Base-by-base conservation (phyloP, 1,284 basidiomycete species). In the Irpex sp. region DNA sequence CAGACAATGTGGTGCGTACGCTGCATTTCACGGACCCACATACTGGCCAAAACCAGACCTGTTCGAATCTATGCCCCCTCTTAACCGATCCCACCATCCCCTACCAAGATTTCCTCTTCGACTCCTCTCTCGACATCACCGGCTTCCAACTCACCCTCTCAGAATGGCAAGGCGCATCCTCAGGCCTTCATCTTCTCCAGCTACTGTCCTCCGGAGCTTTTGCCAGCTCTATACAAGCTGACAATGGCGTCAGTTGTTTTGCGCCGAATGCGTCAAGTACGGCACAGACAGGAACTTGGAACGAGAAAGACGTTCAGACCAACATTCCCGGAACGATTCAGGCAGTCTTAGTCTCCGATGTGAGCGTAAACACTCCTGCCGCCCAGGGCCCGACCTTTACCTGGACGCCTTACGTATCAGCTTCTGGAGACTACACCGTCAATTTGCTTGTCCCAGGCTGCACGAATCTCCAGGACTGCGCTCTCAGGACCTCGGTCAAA, bases 121-220 rank as follows among this genome's bases (percentile, higher is more conserved):
- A 74, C 28, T 74, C 84, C n/a, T 42, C 48, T 36, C 72, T 83
- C 45, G 74, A 80, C 23, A 82, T 95, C 65, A 94, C 91, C 4
- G 94, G 94, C 59, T 83, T 94, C 65, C 88, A 94, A 73, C 80
- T 99, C 69, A 89, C 86, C 60, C 78, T 98, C 21, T 86, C 88
- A 7, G 77, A 80, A 53, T 96, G 90, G 83, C 83, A 81, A 57
- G 96, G 96, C 28, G 75, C 79, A 9, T 85, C 87, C 5, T 84
- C 93, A 2, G 97, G 94, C 60, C 77, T 99, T 56, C 92, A 96
- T 73, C 79, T 97, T 58, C 73, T 98, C 47, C 93, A 98, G 72
- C 79, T 98, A 7, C 85, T 99, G 10, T 96, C 94, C 0, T 89
- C 91, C 8, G 96, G 96, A 64, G 90, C 93, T 5, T 94, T 91